Evolutionary conservation across 139 green algal species (phyloP), one percentile per base, ranked within the genome.

Genomic region (Pleodorina starrii): DNA sequence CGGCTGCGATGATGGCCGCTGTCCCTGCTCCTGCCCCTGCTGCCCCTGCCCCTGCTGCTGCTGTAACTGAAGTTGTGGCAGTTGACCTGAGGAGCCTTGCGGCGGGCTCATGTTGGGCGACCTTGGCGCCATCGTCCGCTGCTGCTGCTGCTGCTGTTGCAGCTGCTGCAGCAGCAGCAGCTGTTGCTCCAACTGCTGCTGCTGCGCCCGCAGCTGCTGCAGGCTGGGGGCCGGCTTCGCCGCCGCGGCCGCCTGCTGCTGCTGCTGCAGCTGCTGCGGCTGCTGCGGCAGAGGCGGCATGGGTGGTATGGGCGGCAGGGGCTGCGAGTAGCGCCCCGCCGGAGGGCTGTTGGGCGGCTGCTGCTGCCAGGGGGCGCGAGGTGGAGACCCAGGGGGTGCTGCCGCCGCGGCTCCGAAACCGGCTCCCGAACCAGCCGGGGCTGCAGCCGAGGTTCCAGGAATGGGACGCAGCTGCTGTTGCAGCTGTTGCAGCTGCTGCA

Each of bases 141-240:
- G 38, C 35, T 48, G 68, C 68, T n/a, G 66, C 71, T 78, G 71
- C 54, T 54, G 71, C 40, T 59, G 1, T 36, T 80, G 72, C 72
- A 59, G 72, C 16, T 40, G 72, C 72, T 77, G 63, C 63, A 42
- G 63, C 63, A 38, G 29, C 35, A 38, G 69, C 69, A 43, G 69
- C 40, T 50, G 69, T 25, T 80, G 72, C 38, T 80, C 21, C 32
- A 77, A n/a, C 23, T 80, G 17, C 29, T 50, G 27, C 48, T 36
- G 51, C 50, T 84, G 48, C 48, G 25, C 29, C 23, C 14, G 44
- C 7, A 57, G 14, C 44, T 44, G 44, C 27, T 29, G 74, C 40
- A 32, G 43, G n/a, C n/a, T n/a, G n/a, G 42, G 5, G 59, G 23
- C 25, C 12, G 42, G 14, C 40, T 12, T 25, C 3, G 10, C 29